Conservation (phyloP, 2,329 filamentous ascomycete species). For the Xylaria sp. region DNA sequence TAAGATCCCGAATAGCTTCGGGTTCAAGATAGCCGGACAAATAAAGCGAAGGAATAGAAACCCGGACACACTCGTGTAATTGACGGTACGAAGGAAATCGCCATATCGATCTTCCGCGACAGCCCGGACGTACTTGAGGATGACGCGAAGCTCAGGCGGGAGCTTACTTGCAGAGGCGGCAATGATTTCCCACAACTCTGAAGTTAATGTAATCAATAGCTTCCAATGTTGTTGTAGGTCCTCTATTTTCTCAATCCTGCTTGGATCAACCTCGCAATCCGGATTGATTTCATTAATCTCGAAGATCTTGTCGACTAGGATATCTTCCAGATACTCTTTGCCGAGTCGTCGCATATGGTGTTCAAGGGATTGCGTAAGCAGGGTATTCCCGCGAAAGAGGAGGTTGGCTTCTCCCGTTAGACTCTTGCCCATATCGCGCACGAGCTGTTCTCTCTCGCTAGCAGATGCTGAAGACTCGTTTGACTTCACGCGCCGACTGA, state of each 20-base stretch:
- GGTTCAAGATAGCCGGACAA: slow-evolving; percentile 94
- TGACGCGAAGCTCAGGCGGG: slow-evolving; percentile 82
- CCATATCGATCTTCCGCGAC: slow-evolving; percentile 96
- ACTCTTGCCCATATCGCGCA: slow-evolving; percentile 81
- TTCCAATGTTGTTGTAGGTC: slow-evolving; percentile 88
- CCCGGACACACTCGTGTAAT: slow-evolving; percentile 93
- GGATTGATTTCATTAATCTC: slow-evolving; percentile 92
- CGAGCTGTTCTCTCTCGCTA: slow-evolving; percentile 75
- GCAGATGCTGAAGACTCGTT: slow-evolving; percentile 72
- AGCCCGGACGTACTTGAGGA: slow-evolving; percentile 90
- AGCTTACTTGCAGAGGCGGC: slow-evolving; percentile 77
- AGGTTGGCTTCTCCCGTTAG: slow-evolving; percentile 90
- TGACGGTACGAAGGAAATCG: slow-evolving; percentile 87
- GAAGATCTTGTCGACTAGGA: slow-evolving; percentile 82
- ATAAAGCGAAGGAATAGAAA: slow-evolving; percentile 96
- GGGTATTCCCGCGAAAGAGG: slow-evolving; percentile 92
- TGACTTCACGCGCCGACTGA: slow-evolving; percentile 75
- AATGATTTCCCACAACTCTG: slow-evolving; percentile 87
- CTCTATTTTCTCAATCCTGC: slow-evolving; percentile 71
- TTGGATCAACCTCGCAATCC: slow-evolving; percentile 95
- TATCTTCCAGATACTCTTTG: slow-evolving; percentile 90
- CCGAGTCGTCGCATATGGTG: slow-evolving; percentile 95
- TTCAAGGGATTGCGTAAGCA: slow-evolving; percentile 92
- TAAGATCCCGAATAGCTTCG: slow-evolving; percentile 89
- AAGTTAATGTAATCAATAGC: slow-evolving; percentile 78